Conservation (phyloP, 441 rosid species). For the Oxalis stricta region DNA sequence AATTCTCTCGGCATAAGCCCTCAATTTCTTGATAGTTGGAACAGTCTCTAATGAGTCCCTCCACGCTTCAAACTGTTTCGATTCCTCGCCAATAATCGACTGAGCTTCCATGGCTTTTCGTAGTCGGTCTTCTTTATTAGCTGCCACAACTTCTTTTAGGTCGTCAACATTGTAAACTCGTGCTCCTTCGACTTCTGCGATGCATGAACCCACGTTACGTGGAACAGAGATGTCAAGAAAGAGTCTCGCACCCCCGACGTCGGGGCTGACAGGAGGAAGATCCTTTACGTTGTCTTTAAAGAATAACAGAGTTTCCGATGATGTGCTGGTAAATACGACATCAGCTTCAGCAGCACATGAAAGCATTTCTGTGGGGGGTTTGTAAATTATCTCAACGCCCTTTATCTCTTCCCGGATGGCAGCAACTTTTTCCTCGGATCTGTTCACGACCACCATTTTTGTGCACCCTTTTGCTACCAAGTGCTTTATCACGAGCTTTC, state of each 20-base stretch:
- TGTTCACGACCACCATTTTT: constrained; percentile 68
- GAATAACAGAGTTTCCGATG: constrained; percentile 67
- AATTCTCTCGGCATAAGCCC: constrained; percentile 74
- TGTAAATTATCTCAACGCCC: constrained; percentile 53
- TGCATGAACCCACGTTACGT: constrained; percentile 83
- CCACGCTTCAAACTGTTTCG: constrained; percentile 84
- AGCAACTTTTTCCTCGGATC: constrained; percentile 64
- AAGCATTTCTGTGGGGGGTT: constrained; percentile 50
- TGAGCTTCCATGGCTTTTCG: constrained; percentile 90
- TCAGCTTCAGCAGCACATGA: constrained; percentile 70
- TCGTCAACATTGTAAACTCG: constrained; percentile 84
- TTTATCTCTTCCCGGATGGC: constrained; percentile 59
- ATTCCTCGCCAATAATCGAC: constrained; percentile 59
- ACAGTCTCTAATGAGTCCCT: constrained; percentile 89
- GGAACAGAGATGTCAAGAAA: constrained; percentile 95
- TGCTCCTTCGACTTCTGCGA: constrained; percentile 34
- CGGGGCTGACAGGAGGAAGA: constrained; percentile 45
- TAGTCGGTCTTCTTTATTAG: constrained; percentile 84
- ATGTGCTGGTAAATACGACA: constrained; percentile 84
- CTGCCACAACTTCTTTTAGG: constrained; percentile 93
- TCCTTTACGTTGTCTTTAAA: constrained; percentile 47
- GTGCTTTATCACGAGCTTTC: constrained; percentile 91
- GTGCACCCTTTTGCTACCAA: constrained; percentile 87
- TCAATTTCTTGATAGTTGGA: constrained; percentile 84
- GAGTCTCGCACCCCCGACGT: constrained; percentile 49